These are phyloP conservation scores for Emergomyces orientalis DNA, from an alignment of 2,329 filamentous ascomycete species.

Conservation along the genomic window DNA sequence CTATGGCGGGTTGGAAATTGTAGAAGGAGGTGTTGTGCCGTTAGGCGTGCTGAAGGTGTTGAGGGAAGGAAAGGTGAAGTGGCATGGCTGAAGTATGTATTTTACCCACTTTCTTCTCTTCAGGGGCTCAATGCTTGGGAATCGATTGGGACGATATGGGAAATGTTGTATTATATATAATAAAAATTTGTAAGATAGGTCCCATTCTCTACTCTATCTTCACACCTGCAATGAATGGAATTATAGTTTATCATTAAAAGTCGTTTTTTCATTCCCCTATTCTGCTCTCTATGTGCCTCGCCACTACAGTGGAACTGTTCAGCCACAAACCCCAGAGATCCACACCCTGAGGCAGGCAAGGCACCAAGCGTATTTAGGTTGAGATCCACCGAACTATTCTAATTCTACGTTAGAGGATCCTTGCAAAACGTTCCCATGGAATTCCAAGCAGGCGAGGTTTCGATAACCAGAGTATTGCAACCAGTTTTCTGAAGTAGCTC, in stretches of 20 bases:
- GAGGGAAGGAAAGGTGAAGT: conserved; percentile 33
- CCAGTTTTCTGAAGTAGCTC: background rate
- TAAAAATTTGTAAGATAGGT: background rate
- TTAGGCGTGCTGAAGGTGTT: conserved; percentile 37
- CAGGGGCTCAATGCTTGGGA: background rate
- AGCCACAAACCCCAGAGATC: background rate
- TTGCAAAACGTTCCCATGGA: background rate
- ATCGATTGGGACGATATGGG: background rate
- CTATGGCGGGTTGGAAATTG: conserved; percentile 34
- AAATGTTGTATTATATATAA: background rate
- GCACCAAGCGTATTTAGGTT: background rate
- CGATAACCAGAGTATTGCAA: background rate
- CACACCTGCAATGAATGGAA: background rate
- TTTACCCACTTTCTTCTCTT: background rate
- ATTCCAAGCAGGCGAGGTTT: background rate
- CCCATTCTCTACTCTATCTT: background rate
- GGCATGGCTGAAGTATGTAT: conserved; percentile 27
- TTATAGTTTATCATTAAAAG: background rate
- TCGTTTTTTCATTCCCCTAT: background rate
- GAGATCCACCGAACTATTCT: background rate
- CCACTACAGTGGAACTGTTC: background rate
- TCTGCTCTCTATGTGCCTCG: background rate
- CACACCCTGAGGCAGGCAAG: background rate
- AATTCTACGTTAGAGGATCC: background rate
- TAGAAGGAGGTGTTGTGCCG: conserved; percentile 34